phyloP scores from a whole-genome alignment of 768 basidiomycete genomes.

The Pulveroboletus sp. region DNA sequence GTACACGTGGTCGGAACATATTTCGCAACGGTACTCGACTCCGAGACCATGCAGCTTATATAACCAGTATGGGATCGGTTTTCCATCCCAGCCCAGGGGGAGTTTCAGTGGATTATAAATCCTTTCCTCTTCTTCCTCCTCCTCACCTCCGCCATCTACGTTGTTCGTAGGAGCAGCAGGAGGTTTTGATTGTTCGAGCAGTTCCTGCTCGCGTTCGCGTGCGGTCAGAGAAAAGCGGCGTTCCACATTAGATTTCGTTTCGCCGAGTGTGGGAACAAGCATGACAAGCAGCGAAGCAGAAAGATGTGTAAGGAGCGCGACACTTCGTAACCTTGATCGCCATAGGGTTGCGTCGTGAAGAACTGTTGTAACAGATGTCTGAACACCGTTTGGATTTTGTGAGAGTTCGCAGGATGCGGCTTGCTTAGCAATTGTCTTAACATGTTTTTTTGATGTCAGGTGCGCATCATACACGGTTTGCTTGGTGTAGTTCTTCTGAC shows the following conservation, averaged over 20 bases:
- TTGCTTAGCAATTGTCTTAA: slow-evolving; percentile 83
- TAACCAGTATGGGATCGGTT: slow-evolving; percentile 98
- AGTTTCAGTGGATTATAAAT: slow-evolving; percentile 98
- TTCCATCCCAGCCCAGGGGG: slow-evolving; percentile 96
- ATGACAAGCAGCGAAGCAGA: slow-evolving; percentile 60
- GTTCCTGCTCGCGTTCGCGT: slow-evolving; percentile 93
- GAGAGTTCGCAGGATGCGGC: slow-evolving; percentile 38
- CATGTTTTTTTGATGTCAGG: slow-evolving; percentile 90
- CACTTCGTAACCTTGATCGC: slow-evolving; percentile 52
- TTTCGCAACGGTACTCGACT: slow-evolving; percentile 97
- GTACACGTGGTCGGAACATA: slow-evolving; percentile 94
- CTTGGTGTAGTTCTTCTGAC: slow-evolving; percentile 93
- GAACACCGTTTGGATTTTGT: slow-evolving; percentile 34
- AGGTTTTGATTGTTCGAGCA: slow-evolving; percentile 63
- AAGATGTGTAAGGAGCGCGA: slow-evolving; percentile 72
- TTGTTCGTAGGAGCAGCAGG: slow-evolving; percentile 46
- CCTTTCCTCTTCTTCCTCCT: slow-evolving; percentile 92
- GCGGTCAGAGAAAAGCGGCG: slow-evolving; percentile 95
- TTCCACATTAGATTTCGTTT: slow-evolving; percentile 95
- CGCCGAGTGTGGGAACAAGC: slow-evolving; percentile 66
- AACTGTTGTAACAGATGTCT: slow-evolving; percentile 26
- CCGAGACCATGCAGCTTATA: slow-evolving; percentile 98
- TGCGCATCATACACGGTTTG: slow-evolving; percentile 98
- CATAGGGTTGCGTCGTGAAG: slow-evolving; percentile 31
- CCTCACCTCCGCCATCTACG: slow-evolving; percentile 51